Evolutionary conservation across 2,329 filamentous ascomycete species (phyloP).

Genomic region (Fusarium equiseti): DNA sequence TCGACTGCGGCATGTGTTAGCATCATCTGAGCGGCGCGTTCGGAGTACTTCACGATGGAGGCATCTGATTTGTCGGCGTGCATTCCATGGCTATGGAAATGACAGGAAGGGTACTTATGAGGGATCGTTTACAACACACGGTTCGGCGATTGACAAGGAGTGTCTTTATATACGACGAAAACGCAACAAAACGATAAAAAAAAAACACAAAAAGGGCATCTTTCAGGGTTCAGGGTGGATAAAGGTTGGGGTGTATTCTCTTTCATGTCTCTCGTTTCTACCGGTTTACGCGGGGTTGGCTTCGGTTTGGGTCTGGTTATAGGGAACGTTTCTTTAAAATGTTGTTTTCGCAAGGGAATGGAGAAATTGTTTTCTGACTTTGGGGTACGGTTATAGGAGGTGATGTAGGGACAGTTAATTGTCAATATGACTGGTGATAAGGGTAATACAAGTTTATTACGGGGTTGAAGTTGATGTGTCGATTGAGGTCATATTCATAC

Average conservation of each 20-base stretch:
- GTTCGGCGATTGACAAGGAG: slow-evolving; percentile 36
- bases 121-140: slow-evolving; percentile 25
- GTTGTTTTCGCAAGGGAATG: slow-evolving; percentile 37
- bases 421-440: background rate
- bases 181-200: slow-evolving; percentile 24
- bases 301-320: slow-evolving; percentile 34
- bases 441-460: slow-evolving; percentile 36
- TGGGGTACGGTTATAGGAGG: slow-evolving; percentile 2
- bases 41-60: slow-evolving; percentile 37
- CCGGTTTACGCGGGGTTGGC: slow-evolving; percentile 30
- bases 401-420: slow-evolving; percentile 27
- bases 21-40: slow-evolving; percentile 38
- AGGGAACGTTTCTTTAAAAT: slow-evolving; percentile 37
- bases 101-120: slow-evolving; percentile 26
- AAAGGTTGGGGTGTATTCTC: slow-evolving; percentile 21
- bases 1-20: slow-evolving; percentile 41
- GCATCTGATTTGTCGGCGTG: slow-evolving; percentile 43
- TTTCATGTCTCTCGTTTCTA: slow-evolving; percentile 38
- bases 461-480: background rate
- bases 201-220: slow-evolving; percentile 40
- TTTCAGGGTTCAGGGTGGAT: slow-evolving; percentile 37
- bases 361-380: slow-evolving; percentile 43
- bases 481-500: background rate
- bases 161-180: slow-evolving; percentile 35
- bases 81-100: slow-evolving; percentile 31